These are phyloP conservation scores for Saccharomycopsis selenospora DNA, from an alignment of 805 yeast species.

Conservation along the genomic window DNA sequence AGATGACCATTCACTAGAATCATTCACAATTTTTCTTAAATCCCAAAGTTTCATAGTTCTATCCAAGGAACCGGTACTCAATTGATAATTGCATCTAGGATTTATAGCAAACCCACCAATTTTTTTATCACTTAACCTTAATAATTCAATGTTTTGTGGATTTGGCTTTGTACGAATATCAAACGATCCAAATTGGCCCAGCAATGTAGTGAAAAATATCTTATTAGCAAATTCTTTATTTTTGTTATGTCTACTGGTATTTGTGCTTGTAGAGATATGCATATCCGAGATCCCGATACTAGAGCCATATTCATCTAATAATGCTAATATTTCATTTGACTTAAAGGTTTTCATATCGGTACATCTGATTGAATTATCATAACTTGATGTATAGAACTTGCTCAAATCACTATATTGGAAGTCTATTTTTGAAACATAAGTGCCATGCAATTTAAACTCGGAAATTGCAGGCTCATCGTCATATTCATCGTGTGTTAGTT, in stretches of 20 bases:
- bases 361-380: conserved; percentile 79
- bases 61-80: conserved; percentile 87
- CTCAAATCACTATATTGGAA: conserved; percentile 44
- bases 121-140: conserved; percentile 77
- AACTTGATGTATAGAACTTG: conserved; percentile 62
- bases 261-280: conserved; percentile 8
- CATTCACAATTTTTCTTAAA: conserved; percentile 43
- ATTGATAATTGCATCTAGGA: conserved; percentile 55
- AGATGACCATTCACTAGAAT: conserved; percentile 49
- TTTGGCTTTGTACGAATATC: conserved; percentile 52
- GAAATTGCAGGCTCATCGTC: conserved; percentile 45
- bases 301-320: conserved; percentile 45
- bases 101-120: conserved; percentile 84
- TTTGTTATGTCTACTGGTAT: conserved; percentile 30
- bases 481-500: conserved; percentile 32
- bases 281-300: conserved; percentile 71
- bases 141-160: conserved; percentile 30
- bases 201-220: conserved; percentile 66
- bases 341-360: conserved; percentile 58
- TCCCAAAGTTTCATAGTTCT: conserved; percentile 86
- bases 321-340: conserved; percentile 54
- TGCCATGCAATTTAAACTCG: conserved; percentile 67
- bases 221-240: conserved; percentile 43
- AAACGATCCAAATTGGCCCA: conserved; percentile 70
- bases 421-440: conserved; percentile 58